A percentile compares a stretch with the other conserved stretches of the same genome.
Conservation (phyloP, 345 rosid species). For the Barbarea vulgaris region DNA sequence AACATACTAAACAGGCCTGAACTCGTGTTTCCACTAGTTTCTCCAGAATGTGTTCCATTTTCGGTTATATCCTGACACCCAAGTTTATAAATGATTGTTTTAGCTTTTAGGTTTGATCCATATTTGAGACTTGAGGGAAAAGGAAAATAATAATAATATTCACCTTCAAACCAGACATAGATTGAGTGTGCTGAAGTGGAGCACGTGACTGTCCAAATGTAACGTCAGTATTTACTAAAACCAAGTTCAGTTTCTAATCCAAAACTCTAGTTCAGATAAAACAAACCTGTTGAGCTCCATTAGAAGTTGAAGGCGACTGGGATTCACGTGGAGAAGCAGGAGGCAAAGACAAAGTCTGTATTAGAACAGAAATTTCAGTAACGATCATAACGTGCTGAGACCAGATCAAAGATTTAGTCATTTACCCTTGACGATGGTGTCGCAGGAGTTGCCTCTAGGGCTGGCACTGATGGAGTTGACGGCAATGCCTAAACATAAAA, state of each 20-base stretch:
- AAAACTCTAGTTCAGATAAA: background rate
- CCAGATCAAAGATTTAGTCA: background rate
- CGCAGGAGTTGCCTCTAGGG: conserved; percentile 45
- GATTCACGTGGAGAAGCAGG: conserved; percentile 50
- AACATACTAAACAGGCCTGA: conserved; percentile 16
- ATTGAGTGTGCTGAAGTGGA: conserved; percentile 40
- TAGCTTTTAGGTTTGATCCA: conserved; percentile 8
- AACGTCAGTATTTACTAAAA: conserved; percentile 3
- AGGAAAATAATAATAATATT: background rate
- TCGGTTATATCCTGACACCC: conserved; percentile 51
- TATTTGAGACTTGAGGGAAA: background rate
- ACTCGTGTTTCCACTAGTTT: conserved; percentile 22
- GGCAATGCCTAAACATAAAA: conserved; percentile 47
- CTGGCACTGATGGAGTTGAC: conserved; percentile 34
- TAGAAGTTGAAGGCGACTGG: conserved; percentile 44
- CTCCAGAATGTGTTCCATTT: conserved; percentile 29
- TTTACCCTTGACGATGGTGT: conserved; percentile 54
- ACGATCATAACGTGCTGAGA: background rate
- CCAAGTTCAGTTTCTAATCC: conserved; percentile 10
- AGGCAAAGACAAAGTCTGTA: conserved; percentile 58
- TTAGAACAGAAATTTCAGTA: conserved; percentile 3
- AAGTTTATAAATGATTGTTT: background rate
- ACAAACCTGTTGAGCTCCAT: conserved; percentile 59
- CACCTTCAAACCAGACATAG: conserved; percentile 49
- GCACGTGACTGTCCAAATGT: conserved; percentile 43